Conservation (phyloP, 169 alveolate genomes). For the Plasmodium malariae region DNA sequence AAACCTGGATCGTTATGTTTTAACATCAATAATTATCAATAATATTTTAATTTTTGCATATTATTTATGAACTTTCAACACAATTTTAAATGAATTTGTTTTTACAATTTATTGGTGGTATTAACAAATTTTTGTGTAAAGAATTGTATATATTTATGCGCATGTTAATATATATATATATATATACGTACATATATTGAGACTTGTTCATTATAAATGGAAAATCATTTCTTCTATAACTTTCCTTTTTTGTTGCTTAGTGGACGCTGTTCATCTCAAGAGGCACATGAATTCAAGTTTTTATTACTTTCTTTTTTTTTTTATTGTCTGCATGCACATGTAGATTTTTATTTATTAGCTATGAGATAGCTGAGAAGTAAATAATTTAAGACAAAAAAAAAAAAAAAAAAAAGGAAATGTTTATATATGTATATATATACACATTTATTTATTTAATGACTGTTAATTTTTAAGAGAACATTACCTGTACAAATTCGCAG, state of each 20-base stretch:
- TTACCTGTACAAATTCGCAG: not conserved
- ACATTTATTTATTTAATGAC: not conserved
- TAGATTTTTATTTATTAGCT: conserved; percentile 18
- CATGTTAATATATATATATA: too few relatives aligned
- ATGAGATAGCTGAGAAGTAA: not conserved
- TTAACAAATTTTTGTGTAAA: conserved; percentile 1
- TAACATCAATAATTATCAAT: not conserved
- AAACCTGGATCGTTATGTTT: conserved; percentile 13
- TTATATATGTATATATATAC: too few relatives aligned
- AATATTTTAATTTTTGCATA: conserved; percentile 6
- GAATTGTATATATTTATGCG: too few relatives aligned
- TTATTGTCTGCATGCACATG: conserved; percentile 31
- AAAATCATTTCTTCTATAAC: too few relatives aligned
- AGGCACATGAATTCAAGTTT: not conserved
- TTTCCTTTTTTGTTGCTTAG: not conserved
- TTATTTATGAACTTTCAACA: not conserved
- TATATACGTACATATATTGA: too few relatives aligned
- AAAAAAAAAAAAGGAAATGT: too few relatives aligned
- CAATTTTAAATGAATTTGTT: conserved; percentile 3
- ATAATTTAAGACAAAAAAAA: not conserved
- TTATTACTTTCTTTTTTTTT: not conserved
- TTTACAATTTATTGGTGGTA: conserved; percentile 4
- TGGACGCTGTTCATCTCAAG: not conserved
- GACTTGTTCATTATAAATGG: too few relatives aligned
- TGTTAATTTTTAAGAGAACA: not conserved